A percentile compares a stretch with the other conserved stretches of the same genome.
Evolutionary conservation across 768 basidiomycete species (phyloP).

Genomic region (Suillus americanus): DNA sequence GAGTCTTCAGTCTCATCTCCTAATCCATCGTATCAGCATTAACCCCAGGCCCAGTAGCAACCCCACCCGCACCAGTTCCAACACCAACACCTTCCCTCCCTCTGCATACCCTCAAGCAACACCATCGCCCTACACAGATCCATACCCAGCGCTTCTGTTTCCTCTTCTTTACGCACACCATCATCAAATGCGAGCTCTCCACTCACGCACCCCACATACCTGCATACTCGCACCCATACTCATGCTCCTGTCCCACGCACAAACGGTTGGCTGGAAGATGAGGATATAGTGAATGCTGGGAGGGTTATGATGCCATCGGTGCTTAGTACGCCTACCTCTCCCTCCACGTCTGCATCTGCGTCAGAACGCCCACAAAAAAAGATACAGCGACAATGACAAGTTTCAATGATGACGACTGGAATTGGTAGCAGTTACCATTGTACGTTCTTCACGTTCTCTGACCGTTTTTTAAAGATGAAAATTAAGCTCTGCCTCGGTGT

Average conservation of each 20-base stretch:
- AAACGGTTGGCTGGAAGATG: conserved; percentile 39
- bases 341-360: conserved; percentile 14
- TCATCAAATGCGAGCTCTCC: conserved; percentile 11
- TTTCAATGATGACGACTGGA: conserved; percentile 54
- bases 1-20: conserved; percentile 65
- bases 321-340: conserved; percentile 18
- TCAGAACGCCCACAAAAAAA: conserved; percentile 5
- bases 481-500: not conserved
- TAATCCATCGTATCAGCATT: conserved; percentile 52
- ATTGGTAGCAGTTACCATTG: conserved; percentile 42
- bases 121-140: no score
- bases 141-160: no score
- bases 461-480: not conserved
- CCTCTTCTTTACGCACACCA: conserved; percentile 3
- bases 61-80: conserved; percentile 19
- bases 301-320: conserved; percentile 31
- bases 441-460: not conserved
- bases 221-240: conserved; percentile 10
- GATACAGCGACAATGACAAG: conserved; percentile 8
- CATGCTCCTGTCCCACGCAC: conserved; percentile 13
- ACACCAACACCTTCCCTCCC: conserved; percentile 14
- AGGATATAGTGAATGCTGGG: conserved; percentile 26
- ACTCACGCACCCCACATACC: conserved; percentile 19
- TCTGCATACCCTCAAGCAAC: no score
- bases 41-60: conserved; percentile 35